Evolutionary conservation across 805 yeast species (phyloP), one percentile per base, ranked within the genome.

Genomic region (Zygoascus ofunaensis): DNA sequence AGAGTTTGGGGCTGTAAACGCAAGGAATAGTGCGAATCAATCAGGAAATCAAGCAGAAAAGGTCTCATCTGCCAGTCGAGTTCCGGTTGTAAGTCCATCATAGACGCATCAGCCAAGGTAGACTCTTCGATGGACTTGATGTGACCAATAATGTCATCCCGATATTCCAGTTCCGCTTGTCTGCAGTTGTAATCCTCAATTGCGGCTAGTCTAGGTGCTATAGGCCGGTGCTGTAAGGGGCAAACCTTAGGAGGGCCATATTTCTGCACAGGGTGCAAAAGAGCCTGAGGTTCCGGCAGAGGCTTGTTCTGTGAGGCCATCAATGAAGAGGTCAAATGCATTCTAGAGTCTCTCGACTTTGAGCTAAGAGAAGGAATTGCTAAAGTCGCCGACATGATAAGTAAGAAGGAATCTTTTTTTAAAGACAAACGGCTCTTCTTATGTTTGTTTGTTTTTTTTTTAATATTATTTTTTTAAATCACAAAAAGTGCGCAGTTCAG

Each of bases 1-100:
- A 69, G 80, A 65, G 69, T 87, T 73, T 55, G 87, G 55, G 66
- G 85, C 69, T 64, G 82, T 65, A 66, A 82, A 63, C 66, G 83
- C 62, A 59, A 76, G 52, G 63, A 84, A 56, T 70, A 76, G 67
- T 71, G 72, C 22, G 66, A 54, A 46, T 89, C 92, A 52, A 85
- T 72, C 19, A 87, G 67, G 57, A 87, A 89, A 56, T 87, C 94
- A 37, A 90, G 74, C 42, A 89, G 69, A 53, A 79, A 78, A 23
- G 77, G 76, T 52, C 98, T 74, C 66, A 83, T 76, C 34, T 71
- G 69, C 66, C 86, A 77, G 41, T 79, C 75, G 47, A 90, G 69
- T 58, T 87, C 94, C 5, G 97, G 97, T 64, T 90, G 98, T 51
- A 84, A 81, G 48, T 77, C 80, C 54, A 87, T 83, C 63, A 87